Conservation (phyloP, 2,329 filamentous ascomycete species). For the Didymella keratinophila region DNA sequence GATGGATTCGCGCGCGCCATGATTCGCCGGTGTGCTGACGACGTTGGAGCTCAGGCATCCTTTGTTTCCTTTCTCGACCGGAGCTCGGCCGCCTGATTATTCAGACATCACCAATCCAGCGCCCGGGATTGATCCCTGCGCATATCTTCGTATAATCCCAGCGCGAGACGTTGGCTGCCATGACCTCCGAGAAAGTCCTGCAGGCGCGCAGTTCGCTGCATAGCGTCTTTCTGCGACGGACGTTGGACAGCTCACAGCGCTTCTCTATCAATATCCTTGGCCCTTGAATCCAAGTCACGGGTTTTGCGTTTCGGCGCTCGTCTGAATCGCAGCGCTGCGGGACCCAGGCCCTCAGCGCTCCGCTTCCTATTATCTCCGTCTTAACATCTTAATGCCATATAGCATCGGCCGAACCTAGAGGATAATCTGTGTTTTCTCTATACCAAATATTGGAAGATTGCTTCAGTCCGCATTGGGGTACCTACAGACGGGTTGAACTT, state of each 20-base stretch:
- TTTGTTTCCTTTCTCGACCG: constrained; percentile 19
- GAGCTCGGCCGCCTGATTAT: constrained; percentile 29
- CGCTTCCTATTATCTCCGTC: neutral
- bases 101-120: constrained; percentile 46
- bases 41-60: constrained; percentile 6
- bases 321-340: neutral
- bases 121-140: neutral
- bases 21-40: constrained; percentile 1
- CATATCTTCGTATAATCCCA: constrained; percentile 5
- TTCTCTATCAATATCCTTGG: constrained; percentile 1
- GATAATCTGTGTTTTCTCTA: neutral
- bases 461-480: too few species aligned
- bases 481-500: too few species aligned
- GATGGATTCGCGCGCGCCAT: constrained; percentile 1
- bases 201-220: neutral
- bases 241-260: too few species aligned
- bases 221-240: neutral
- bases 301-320: neutral
- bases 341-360: too few species aligned
- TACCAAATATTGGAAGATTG: too few species aligned
- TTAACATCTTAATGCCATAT: neutral
- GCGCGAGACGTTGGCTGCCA: neutral
- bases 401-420: neutral
- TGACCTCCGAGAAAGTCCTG: neutral
- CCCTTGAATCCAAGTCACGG: neutral